Conservation (phyloP, 257 asterid genomes). For the Gentiana dahurica region DNA sequence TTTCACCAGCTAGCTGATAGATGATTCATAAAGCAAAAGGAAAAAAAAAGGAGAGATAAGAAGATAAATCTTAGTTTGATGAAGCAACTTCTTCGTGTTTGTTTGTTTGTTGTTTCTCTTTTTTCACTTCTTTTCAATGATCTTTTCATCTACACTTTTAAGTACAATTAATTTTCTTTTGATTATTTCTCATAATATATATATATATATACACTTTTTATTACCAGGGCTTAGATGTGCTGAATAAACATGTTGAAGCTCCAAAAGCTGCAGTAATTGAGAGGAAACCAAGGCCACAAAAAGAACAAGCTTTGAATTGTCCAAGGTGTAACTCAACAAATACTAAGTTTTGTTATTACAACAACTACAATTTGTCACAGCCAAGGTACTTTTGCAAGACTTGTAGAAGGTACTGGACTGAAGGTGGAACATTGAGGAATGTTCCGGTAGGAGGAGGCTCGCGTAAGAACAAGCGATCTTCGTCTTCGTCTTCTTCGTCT, state of each 20-base stretch:
- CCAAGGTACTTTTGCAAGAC: constrained; percentile 88
- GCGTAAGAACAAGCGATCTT: constrained; percentile 52
- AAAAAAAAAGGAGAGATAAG: constrained; percentile 15
- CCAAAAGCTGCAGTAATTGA: constrained; percentile 14
- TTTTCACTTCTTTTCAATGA: constrained; percentile 1
- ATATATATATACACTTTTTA: no score
- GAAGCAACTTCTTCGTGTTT: background rate
- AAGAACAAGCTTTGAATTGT: constrained; percentile 60
- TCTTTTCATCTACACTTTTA: background rate
- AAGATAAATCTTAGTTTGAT: no score
- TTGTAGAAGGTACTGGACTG: constrained; percentile 86
- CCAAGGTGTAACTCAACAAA: constrained; percentile 77
- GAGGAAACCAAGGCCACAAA: constrained; percentile 61
- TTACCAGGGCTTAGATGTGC: constrained; percentile 37
- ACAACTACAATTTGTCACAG: constrained; percentile 73
- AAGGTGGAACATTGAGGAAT: constrained; percentile 65
- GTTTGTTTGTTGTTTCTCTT: constrained; percentile 14
- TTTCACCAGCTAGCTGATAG: constrained; percentile 16
- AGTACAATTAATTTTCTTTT: constrained; percentile 8
- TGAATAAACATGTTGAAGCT: constrained; percentile 26
- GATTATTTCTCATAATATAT: background rate
- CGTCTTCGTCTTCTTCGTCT: constrained; percentile 13
- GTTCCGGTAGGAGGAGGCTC: constrained; percentile 95
- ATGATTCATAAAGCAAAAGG: constrained; percentile 16
- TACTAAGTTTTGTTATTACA: constrained; percentile 85